Percentiles rank a stretch among this genome's conserved stretches.
Conservation (phyloP, 2,329 filamentous ascomycete genomes). For the Aureobasidium uvarum region DNA sequence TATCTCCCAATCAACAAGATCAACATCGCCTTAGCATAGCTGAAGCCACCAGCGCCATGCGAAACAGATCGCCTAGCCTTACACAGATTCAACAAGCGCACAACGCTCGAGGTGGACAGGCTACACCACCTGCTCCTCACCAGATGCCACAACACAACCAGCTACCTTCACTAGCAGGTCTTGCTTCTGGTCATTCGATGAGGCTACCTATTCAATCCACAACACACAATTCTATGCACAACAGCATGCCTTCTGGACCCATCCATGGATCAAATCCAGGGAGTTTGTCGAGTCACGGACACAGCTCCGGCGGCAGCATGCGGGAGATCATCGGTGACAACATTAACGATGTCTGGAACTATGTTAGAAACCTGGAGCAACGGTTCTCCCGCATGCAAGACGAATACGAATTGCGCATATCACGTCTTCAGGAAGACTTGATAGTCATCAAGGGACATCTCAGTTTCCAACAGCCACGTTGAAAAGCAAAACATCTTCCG, state of each 20-base stretch:
- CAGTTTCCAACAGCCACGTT: constrained; percentile 20
- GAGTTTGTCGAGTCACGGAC: constrained; percentile 53
- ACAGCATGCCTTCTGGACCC: constrained; percentile 30
- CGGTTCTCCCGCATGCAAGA: constrained; percentile 48
- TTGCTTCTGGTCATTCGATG: constrained; percentile 35
- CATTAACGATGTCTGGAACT: constrained; percentile 58
- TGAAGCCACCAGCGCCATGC: constrained; percentile 45
- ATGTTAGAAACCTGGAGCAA: constrained; percentile 67
- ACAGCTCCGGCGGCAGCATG: constrained; percentile 59
- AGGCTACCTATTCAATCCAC: constrained; percentile 31
- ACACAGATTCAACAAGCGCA: constrained; percentile 65
- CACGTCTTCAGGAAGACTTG: constrained; percentile 47
- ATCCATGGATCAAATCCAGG: constrained; percentile 50
- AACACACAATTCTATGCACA: constrained; percentile 18
- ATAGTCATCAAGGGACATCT: constrained; percentile 36
- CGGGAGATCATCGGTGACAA: constrained; percentile 64
- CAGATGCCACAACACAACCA: constrained; percentile 41
- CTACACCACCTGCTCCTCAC: constrained; percentile 53
- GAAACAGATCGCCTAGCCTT: constrained; percentile 65
- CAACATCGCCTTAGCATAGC: constrained; percentile 54
- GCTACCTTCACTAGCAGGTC: constrained; percentile 44
- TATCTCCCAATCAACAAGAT: constrained; percentile 62
- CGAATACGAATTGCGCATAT: constrained; percentile 49
- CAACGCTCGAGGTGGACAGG: constrained; percentile 58
- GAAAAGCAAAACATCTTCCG: neutral